Base-by-base conservation (phyloP, 768 basidiomycete species). In the Galerina marginata region DNA sequence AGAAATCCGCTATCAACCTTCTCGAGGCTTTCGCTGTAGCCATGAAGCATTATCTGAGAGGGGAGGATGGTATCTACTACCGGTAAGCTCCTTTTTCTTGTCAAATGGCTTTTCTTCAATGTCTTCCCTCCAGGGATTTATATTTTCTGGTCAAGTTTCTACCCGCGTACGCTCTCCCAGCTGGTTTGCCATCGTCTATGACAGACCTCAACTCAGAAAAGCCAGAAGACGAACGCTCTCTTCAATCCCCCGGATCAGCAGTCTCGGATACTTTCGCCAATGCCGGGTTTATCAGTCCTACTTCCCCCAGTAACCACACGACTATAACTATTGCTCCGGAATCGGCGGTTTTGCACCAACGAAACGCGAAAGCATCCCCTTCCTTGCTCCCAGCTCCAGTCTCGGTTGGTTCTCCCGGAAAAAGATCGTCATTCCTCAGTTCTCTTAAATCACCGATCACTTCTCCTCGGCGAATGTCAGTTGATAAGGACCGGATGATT, bases 81-180 rank as follows among this genome's bases (percentile, higher is more conserved):
- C 57, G 74, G 79, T 79, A 53, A 36, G 76, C 67, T 58, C 16
- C 23, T 25, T 20, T 61, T 3, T 49, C 42, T 23, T 42, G 63
- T 3, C 4, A n/a, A 25, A 12, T n/a, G 3, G 25, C 14, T 44
- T 3, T 54, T 54, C 26, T 6, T 56, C 44, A 46, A 14, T 43
- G 37, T 25, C 15, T 36, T n/a, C 25, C 9, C 36, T 23, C 7
- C 54, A 82, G 79, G 65, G 87, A 90, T 69, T 73, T 90, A 14
- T 90, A 87, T 72, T 82, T 87, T 61, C 82, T 87, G 45, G 85
- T 89, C 69, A 91, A 89, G 69, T 89, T 86, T 70, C 80, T 92
- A n/a, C 89, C 90, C 3, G 76, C 84, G 10, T 89, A 88, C 64
- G 80, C 82, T 1, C 71, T 88, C 4, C 86, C 86, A 1, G 68